A percentile compares a stretch with the other conserved stretches of the same genome.
Conservation (phyloP, 768 basidiomycete species). For the Hygrocybe punicea region DNA sequence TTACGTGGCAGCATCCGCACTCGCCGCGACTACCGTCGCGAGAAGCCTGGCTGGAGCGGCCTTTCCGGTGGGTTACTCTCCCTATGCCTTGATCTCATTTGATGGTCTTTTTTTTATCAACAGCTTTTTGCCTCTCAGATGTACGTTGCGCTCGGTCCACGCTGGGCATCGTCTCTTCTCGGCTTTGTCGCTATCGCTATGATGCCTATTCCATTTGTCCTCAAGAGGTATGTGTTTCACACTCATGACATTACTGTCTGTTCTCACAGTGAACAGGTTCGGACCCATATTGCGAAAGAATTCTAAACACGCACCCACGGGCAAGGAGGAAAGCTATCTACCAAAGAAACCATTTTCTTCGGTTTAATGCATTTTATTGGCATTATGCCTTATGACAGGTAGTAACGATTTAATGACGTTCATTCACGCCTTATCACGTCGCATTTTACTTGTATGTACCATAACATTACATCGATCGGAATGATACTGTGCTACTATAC, state of each 20-base stretch:
- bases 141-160: constrained; percentile 47
- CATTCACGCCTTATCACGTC: no score
- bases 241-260: not conserved
- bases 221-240: constrained; percentile 34
- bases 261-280: constrained; percentile 28
- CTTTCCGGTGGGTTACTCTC: constrained; percentile 40
- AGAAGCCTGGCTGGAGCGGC: constrained; percentile 53
- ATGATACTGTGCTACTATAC: no score
- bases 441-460: no score
- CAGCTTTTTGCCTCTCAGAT: constrained; percentile 56
- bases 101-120: not conserved
- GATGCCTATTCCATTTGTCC: constrained; percentile 51
- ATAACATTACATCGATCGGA: no score
- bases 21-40: constrained; percentile 51
- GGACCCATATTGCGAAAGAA: constrained; percentile 42
- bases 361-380: no score
- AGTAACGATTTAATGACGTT: no score
- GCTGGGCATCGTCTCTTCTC: constrained; percentile 58
- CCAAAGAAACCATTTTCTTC: no score
- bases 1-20: constrained; percentile 51
- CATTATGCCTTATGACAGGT: no score
- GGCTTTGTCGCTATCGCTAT: constrained; percentile 50
- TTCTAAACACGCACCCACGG: constrained; percentile 42
- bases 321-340: not conserved
- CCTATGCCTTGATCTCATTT: not conserved